Base-by-base conservation (phyloP, 345 rosid species). In the Cochlearia excelsa region DNA sequence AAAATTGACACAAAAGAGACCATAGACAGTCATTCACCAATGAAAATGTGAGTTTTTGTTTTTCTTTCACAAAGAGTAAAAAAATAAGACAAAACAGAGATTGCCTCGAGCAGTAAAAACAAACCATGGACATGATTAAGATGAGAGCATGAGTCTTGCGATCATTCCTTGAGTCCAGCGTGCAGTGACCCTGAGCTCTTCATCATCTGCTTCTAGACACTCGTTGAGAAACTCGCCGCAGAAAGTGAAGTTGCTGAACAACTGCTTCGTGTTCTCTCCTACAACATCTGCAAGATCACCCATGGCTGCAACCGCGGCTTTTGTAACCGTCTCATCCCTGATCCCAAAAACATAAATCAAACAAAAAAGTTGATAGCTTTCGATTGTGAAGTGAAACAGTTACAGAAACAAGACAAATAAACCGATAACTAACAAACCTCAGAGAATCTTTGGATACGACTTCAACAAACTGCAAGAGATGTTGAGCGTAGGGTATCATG, bases 241-340 rank as follows among this genome's bases (percentile, higher is more conserved):
- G 78, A 84, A 91, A 0, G 79, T 40, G 31, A 75, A 79, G 70
- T 82, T 89, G 38, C 42, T 82, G 66, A 91, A 86, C 69, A 88
- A 61, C 26, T 77, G 66, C 77, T 84, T 88, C 10, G 75, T 77
- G 75, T 82, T 81, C 3, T 87, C 61, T 44, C 98, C 98, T 10
- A 88, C 82, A 2, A 90, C 87, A 46, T 88, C 96, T 0, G 95
- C 98, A 9, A 92, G 87, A 78, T 92, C 96, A 30, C 98, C 98
- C 85, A 86, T 82, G 46, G 90, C 96, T 0, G 93, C 98, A 29
- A 88, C 84, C 5, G 95, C 92, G 4, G 95, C 96, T 72, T 80
- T 92, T 3, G 90, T 88, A 48, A 92, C 90, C 49, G 79, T 69
- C 75, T 88, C 98, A 54, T 92, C 93, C 81, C 96, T 92, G 76